Conservation (phyloP, 1,284 basidiomycete species). For the Garcileccinum viscosum region DNA sequence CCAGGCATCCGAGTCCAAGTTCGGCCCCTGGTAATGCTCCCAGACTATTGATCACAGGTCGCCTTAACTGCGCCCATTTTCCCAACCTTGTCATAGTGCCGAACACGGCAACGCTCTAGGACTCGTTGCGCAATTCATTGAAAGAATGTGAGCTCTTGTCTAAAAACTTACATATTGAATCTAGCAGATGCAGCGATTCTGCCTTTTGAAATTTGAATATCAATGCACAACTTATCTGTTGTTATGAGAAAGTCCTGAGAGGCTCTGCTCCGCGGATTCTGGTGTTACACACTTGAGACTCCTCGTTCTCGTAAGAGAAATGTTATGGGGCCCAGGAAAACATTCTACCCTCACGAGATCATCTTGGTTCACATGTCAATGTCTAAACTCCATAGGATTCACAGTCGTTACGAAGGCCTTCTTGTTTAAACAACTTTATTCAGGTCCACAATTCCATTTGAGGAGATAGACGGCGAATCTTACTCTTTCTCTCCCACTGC, state of each 20-base stretch:
- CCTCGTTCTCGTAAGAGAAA: not conserved
- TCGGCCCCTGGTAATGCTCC: not conserved
- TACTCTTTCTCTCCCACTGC: not conserved
- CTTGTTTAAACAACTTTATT: not conserved
- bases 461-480: not conserved
- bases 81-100: not conserved
- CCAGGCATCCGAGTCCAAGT: too few relatives aligned
- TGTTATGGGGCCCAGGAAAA: not conserved
- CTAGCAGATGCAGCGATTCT: not conserved
- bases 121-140: not conserved
- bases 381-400: not conserved
- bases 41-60: not conserved
- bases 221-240: not conserved
- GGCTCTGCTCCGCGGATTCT: not conserved
- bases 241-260: not conserved
- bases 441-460: not conserved
- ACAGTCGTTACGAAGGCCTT: not conserved
- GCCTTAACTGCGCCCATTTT: constrained; percentile 2
- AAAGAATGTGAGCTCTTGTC: not conserved
- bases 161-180: not conserved
- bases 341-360: not conserved
- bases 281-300: not conserved
- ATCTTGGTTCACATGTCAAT: constrained; percentile 8
- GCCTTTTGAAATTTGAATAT: not conserved
- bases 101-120: not conserved